Evolutionary conservation across 306 rosid species (phyloP).

Genomic region (Corylus americana): DNA sequence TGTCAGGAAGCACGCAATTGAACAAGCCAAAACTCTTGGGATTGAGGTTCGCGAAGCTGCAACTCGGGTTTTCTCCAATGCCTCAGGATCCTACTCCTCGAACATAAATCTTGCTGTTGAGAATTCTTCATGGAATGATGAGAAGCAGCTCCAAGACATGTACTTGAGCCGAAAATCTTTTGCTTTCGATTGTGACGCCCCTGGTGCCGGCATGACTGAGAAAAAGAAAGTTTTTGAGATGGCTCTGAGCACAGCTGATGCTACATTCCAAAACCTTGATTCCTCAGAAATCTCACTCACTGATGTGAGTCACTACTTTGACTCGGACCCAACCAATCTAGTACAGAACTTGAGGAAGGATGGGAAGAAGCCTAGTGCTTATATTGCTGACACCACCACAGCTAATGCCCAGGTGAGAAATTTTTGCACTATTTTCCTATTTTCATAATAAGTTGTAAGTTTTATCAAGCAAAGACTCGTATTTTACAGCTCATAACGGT

Average conservation of each 20-base stretch:
- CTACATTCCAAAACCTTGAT: constrained; percentile 98
- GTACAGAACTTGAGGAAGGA: constrained; percentile 94
- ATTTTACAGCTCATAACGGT: background rate
- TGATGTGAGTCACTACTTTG: constrained; percentile 98
- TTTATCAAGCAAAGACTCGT: too few species aligned
- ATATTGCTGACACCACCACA: constrained; percentile 97
- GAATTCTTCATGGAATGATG: constrained; percentile 98
- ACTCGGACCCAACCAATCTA: constrained; percentile 94
- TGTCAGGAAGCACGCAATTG: constrained; percentile 85
- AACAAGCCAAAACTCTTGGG: constrained; percentile 85
- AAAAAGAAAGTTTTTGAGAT: constrained; percentile 92
- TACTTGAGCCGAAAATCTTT: constrained; percentile 93
- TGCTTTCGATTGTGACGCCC: constrained; percentile 89
- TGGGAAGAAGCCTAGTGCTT: constrained; percentile 96
- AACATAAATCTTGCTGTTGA: constrained; percentile 95
- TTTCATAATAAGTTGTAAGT: background rate
- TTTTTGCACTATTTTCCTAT: constrained; percentile 10
- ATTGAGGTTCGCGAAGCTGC: constrained; percentile 94
- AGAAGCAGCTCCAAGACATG: constrained; percentile 99
- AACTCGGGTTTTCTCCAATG: constrained; percentile 92
- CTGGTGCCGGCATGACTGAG: constrained; percentile 92
- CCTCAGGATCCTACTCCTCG: constrained; percentile 97
- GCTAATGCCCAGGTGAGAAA: constrained; percentile 90
- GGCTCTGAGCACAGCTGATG: constrained; percentile 98
- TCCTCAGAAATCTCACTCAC: constrained; percentile 98